These are phyloP conservation scores for Schoenoplectus tabernaemontani DNA, from an alignment of 202 grass and related monocot genomes.

Conservation along the genomic window DNA sequence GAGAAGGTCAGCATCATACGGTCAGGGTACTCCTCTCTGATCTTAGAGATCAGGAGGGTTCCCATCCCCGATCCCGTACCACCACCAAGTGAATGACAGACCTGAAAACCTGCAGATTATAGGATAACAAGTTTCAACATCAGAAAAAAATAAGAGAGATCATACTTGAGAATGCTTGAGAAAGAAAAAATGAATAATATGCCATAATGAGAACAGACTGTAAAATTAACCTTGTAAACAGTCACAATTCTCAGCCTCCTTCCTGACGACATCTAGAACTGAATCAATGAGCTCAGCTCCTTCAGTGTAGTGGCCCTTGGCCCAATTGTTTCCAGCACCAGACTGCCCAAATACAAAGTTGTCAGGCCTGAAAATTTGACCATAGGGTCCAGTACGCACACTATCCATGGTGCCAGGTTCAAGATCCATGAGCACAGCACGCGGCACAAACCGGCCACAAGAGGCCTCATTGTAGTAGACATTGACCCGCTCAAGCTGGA, in stretches of 20 bases:
- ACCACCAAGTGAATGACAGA: conserved; percentile 86
- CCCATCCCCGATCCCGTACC: conserved; percentile 87
- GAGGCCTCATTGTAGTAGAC: conserved; percentile 95
- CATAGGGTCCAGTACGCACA: conserved; percentile 68
- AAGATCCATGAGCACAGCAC: conserved; percentile 88
- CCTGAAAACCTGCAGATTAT: conserved; percentile 63
- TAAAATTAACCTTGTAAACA: conserved; percentile 69
- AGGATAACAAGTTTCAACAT: not conserved
- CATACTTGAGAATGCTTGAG: not conserved
- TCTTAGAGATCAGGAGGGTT: conserved; percentile 84
- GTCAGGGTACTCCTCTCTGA: conserved; percentile 83
- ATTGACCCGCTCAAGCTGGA: conserved; percentile 83
- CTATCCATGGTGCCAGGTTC: conserved; percentile 94
- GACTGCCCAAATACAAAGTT: conserved; percentile 91
- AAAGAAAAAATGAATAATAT: not conserved
- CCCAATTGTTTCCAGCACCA: conserved; percentile 89
- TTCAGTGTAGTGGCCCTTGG: conserved; percentile 91
- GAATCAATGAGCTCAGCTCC: conserved; percentile 86
- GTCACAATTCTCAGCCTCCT: conserved; percentile 92
- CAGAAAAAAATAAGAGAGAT: not conserved
- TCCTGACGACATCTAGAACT: conserved; percentile 80
- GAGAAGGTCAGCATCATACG: conserved; percentile 92
- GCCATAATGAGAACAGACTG: not conserved
- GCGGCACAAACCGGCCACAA: conserved; percentile 76
- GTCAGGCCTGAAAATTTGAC: conserved; percentile 85